Base-by-base conservation (phyloP, 352 stramenopile species). In the Phytophthora syringae region DNA sequence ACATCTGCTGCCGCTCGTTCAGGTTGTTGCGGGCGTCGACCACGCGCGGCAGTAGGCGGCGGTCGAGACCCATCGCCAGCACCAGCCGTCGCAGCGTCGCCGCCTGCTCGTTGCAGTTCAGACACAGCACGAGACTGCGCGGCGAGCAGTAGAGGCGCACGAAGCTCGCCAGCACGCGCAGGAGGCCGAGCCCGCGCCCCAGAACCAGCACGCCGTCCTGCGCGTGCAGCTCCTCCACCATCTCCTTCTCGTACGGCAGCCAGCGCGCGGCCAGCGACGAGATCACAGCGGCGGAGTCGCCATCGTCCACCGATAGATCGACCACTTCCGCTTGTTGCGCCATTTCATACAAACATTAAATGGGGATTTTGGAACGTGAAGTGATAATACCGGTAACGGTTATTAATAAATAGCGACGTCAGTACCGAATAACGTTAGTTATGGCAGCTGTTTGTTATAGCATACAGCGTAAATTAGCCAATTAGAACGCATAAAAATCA, bases 181-280 rank as follows among this genome's bases (percentile, higher is more conserved):
- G 60, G 52, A 98, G 74, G 10, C 96, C 97, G 47, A 99, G 73
- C 6, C 97, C 97, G 52, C 86, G 88, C 18, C 83, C 97, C 66
- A 99, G 78, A 15, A 99, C 90, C 32, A 98, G 56, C 39, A 99
- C 70, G 1, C 92, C 95, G 72, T 99, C 96, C 58, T 87, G 72
- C n/a, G 58, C 60, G 44, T 89, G 72, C 11, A 95, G 47, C 60
- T 93, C 82, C 60, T 90, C 63, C 2, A 95, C 70, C 40, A 94
- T 84, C 24, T 78, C 79, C 27, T 74, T 75, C 66, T 95, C 85
- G 62, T 85, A 92, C n/a, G 80, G 67, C 55, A 95, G 72, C 86
- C 86, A 95, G n/a, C 68, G 72, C 37, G 65, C 58, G 36, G 67
- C 55, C 32, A 82, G 36, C 1, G 64, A 57, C 16, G 57, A 67